phyloP scores from a whole-genome alignment of 2,329 filamentous ascomycete species.

The Aspergillus fumigatus region DNA sequence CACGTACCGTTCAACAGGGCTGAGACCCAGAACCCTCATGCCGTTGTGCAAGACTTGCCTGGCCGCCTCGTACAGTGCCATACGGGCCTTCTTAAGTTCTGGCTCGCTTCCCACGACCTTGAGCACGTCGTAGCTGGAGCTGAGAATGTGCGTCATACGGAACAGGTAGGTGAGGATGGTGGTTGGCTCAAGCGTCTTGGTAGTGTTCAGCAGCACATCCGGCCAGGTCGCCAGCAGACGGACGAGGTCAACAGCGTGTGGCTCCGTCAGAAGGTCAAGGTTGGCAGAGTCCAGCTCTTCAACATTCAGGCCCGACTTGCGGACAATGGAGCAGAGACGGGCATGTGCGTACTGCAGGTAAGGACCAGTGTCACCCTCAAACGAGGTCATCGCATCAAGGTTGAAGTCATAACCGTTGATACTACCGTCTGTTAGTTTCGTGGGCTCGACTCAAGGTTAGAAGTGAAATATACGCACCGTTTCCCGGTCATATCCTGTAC shows the following conservation, averaged over 20 bases:
- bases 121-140: conserved; percentile 59
- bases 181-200: conserved; percentile 63
- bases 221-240: conserved; percentile 61
- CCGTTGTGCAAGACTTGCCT: conserved; percentile 62
- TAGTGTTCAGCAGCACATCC: conserved; percentile 59
- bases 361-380: conserved; percentile 62
- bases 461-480: conserved; percentile 50
- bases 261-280: conserved; percentile 57
- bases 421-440: conserved; percentile 42
- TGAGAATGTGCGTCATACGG: conserved; percentile 60
- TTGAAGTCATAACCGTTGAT: conserved; percentile 64
- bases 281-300: conserved; percentile 52
- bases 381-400: conserved; percentile 61
- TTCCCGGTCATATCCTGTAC: conserved; percentile 97
- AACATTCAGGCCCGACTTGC: conserved; percentile 49
- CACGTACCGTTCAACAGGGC: conserved; percentile 57
- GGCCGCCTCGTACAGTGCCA: conserved; percentile 59
- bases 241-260: conserved; percentile 58
- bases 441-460: conserved; percentile 32
- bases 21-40: conserved; percentile 61
- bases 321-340: conserved; percentile 54
- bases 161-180: conserved; percentile 65
- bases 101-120: conserved; percentile 58
- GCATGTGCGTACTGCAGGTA: conserved; percentile 63
- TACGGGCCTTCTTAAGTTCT: conserved; percentile 54